Base-by-base conservation (phyloP, 805 yeast genomes). In the Sugiyamaella marilandica region DNA sequence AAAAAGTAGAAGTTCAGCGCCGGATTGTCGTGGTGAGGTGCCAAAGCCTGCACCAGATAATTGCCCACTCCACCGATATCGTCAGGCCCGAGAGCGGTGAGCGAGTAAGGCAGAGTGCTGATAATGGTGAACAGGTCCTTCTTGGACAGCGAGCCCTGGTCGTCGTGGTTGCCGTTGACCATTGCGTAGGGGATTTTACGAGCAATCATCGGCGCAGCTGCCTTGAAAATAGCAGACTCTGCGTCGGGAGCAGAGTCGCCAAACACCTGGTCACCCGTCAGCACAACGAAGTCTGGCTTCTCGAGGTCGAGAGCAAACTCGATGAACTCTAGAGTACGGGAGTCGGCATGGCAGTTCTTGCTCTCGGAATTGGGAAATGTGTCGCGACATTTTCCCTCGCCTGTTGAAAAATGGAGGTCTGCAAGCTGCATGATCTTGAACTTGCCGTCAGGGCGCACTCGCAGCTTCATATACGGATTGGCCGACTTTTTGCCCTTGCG, bases 151-250 rank as follows among this genome's bases (percentile, higher is more conserved):
- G 83, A 77, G 0, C 96, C 92, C 69, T 91, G 95, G 63, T 85
- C 94, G 66, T 94, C 99, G 66, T 94, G 99, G 66, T 94, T 94
- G 0, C 99, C 99, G 73, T 92, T 76, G 8, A 84, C 82, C 58
- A 86, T 75, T 0, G 97, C 92, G 74, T 79, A 94, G 2, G 98
- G 97, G 8, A 91, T 85, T 47, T 76, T 68, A 45, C 87, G 71
- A 13, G 71, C 62, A 21, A 91, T 77, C 26, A 88, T 79, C 0
- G 96, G 95, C 10, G 76, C 72, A 9, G 85, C 74, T 0, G 84
- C 88, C 65, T 94, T 92, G 54, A 85, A 75, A n/a, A 89, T 61
- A 0, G 97, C 81, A 0, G 96, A 83, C 59, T 84, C 84, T 0
- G 97, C 77, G 64, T 92, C 98, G 8, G 87, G 89, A 0, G 87